These are phyloP conservation scores for Penium margaritaceum DNA, from an alignment of 139 green algal species.

Conservation along the genomic window DNA sequence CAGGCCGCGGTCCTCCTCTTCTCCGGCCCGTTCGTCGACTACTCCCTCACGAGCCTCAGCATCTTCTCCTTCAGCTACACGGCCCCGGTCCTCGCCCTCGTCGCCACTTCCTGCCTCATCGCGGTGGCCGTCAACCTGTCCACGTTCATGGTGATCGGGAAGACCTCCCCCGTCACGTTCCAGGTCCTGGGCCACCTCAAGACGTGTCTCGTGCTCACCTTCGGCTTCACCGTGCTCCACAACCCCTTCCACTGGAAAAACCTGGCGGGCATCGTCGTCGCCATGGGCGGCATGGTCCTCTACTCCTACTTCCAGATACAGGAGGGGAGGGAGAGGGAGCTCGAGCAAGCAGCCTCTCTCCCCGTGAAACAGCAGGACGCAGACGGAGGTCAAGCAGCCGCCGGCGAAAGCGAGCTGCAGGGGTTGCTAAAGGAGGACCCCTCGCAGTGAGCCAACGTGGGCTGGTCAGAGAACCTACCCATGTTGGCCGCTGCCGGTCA, in stretches of 20 bases:
- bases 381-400: too few relatives aligned
- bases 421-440: too few relatives aligned
- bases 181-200: conserved; percentile 55
- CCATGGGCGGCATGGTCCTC: conserved; percentile 48
- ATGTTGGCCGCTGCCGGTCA: too few relatives aligned
- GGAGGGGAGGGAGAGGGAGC: too few relatives aligned
- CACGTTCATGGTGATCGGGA: conserved; percentile 54
- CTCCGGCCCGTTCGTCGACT: conserved; percentile 42
- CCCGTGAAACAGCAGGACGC: too few relatives aligned
- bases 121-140: conserved; percentile 49
- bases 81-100: conserved; percentile 24
- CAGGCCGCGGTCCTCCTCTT: conserved; percentile 49
- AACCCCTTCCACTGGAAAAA: conserved; percentile 41
- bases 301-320: conserved; percentile 42
- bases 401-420: too few relatives aligned
- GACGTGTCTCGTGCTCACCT: conserved; percentile 50
- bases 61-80: conserved; percentile 46
- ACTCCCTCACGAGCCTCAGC: conserved; percentile 35
- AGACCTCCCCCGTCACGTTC: conserved; percentile 44
- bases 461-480: too few relatives aligned
- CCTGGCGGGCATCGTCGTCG: conserved; percentile 46
- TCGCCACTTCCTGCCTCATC: conserved; percentile 42
- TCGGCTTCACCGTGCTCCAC: conserved; percentile 47
- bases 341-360: too few relatives aligned
- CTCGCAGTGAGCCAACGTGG: too few relatives aligned